Conservation (phyloP, 257 asterid species). For the Handroanthus guayacan region DNA sequence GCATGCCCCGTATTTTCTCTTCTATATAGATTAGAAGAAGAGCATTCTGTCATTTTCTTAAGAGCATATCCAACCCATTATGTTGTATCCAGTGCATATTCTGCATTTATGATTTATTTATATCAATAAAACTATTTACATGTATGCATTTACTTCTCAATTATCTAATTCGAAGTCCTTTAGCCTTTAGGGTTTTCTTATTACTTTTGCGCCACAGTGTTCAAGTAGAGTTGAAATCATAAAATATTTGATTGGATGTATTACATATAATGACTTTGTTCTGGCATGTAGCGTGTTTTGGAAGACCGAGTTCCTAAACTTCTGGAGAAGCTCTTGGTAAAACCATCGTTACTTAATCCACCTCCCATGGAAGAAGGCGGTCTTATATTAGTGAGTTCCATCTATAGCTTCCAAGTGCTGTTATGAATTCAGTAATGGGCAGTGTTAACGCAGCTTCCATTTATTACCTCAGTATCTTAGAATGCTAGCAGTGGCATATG, state of each 20-base stretch:
- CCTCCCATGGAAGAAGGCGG: slow-evolving; percentile 99
- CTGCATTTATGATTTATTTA: slow-evolving; percentile 4
- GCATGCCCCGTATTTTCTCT: slow-evolving; percentile 1
- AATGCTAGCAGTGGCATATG: slow-evolving; percentile 94
- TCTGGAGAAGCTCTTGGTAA: slow-evolving; percentile 84
- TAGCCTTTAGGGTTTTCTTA: neutral
- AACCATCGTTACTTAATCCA: slow-evolving; percentile 88
- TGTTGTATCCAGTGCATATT: slow-evolving; percentile 10
- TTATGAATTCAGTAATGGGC: slow-evolving; percentile 21
- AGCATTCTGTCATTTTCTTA: neutral
- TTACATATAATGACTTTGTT: slow-evolving; percentile 9
- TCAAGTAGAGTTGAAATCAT: slow-evolving; percentile 8
- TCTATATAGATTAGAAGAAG: slow-evolving; percentile 21
- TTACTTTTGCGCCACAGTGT: slow-evolving; percentile 1
- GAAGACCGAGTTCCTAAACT: slow-evolving; percentile 96
- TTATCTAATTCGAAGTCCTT: neutral
- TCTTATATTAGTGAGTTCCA: slow-evolving; percentile 76
- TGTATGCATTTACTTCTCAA: slow-evolving; percentile 7
- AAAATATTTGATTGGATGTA: slow-evolving; percentile 11
- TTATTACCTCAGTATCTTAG: slow-evolving; percentile 79
- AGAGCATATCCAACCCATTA: slow-evolving; percentile 19
- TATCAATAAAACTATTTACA: neutral
- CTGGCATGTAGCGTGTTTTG: slow-evolving; percentile 80
- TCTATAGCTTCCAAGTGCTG: slow-evolving; percentile 23
- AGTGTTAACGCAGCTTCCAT: slow-evolving; percentile 35